Evolutionary conservation across 495 filamentous ascomycete species (phyloP), one percentile per base, ranked within the genome.

Genomic region (Melanomma pulvis-pyrius): DNA sequence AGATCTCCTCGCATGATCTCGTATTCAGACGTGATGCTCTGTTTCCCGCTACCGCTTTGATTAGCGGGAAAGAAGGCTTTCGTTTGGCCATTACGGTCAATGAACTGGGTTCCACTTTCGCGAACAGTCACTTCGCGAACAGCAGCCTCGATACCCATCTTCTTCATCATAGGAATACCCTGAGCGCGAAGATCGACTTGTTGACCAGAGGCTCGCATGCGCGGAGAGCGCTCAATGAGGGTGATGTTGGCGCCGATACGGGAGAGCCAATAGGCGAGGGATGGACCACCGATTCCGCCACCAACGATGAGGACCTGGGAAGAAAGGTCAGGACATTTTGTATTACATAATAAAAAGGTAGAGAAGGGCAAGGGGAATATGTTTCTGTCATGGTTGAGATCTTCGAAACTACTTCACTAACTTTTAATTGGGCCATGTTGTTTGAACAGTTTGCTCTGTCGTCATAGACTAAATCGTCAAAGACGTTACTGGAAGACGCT

Each of bases 181-280:
- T 72, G 72, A 25, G 74, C 79, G 30, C 81, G 80, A 21, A 86
- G 77, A 68, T 88, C 85, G 61, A 87, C 66, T 24, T 78, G 77
- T 54, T 83, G 82, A n/a, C 85, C 84, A 46, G 71, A 68, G 0
- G 76, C 71, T 19, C 80, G 81, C 11, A 85, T 71, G 15, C 65
- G 11, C 1, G 77, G 72, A 59, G 76, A 79, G 57, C 82, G 80
- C 67, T 87, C 84, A 48, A 86, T 76, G 61, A 87, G 61, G 13
- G 82, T 84, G 59, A 87, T 75, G 28, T 73, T 52, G 63, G 77
- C 77, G 26, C 80, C 81, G 53, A 79, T 74, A 66, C 80, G 82
- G 24, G 80, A 73, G 26, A 86, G 75, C 78, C 78, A 84, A 71
- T 79, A 83, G 21, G 85, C 83, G 29, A 81, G 61, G 5, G 81